Evolutionary conservation across 2,329 filamentous ascomycete species (phyloP).

Genomic region (Bipolaris cookei): DNA sequence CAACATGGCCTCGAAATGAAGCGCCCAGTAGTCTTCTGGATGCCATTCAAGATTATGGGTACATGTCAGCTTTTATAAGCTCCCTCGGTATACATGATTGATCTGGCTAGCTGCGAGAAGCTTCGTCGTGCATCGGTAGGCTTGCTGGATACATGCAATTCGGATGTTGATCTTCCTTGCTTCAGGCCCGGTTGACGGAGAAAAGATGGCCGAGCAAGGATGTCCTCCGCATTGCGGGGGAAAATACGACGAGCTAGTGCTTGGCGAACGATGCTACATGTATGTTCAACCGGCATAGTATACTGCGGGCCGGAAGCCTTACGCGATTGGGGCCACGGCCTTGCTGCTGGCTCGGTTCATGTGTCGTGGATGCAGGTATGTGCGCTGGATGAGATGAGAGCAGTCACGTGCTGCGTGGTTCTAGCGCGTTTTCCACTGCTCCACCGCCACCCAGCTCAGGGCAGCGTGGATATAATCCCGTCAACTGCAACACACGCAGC

Average conservation of each 20-base stretch:
- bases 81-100: slow-evolving; percentile 12
- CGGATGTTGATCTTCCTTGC: slow-evolving; percentile 22
- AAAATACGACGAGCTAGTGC: slow-evolving; percentile 11
- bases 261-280: slow-evolving; percentile 9
- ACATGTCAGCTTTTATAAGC: slow-evolving; percentile 15
- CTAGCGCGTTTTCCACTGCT: slow-evolving; percentile 12
- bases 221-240: slow-evolving; percentile 19
- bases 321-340: slow-evolving; percentile 9
- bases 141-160: slow-evolving; percentile 23
- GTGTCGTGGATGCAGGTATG: too few relatives aligned
- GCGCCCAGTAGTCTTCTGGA: not conserved
- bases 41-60: slow-evolving; percentile 6
- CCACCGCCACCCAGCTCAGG: not conserved
- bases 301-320: slow-evolving; percentile 6
- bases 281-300: not conserved
- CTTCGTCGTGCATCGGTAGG: slow-evolving; percentile 13
- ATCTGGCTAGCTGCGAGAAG: slow-evolving; percentile 15
- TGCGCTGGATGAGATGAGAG: too few relatives aligned
- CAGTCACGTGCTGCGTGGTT: slow-evolving; percentile 9
- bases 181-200: slow-evolving; percentile 27
- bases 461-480: not conserved
- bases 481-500: slow-evolving; percentile 14
- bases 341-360: too few relatives aligned
- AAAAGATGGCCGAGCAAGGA: slow-evolving; percentile 29
- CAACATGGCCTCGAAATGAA: slow-evolving; percentile 24